Evolutionary conservation across 345 rosid species (phyloP).

Genomic region (Dipteronia sinensis): DNA sequence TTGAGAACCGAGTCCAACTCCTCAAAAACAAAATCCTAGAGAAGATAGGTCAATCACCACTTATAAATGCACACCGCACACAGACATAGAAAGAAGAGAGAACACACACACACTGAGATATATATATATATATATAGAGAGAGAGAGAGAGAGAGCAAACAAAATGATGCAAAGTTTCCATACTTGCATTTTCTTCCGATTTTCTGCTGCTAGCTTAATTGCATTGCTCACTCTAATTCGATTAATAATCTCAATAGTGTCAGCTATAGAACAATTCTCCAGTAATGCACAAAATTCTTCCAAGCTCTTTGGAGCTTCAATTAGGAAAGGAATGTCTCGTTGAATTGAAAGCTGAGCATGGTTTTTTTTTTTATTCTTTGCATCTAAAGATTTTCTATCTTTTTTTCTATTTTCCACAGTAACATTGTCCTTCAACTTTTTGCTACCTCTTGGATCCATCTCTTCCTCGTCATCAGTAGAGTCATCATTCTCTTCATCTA

Average conservation of each 20-base stretch:
- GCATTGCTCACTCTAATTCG: constrained; percentile 72
- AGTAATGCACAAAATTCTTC: constrained; percentile 71
- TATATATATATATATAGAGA: too few species aligned
- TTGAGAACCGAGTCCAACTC: neutral
- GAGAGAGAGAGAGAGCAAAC: neutral
- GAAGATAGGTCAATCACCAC: neutral
- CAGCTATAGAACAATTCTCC: constrained; percentile 53
- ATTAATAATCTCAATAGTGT: constrained; percentile 48
- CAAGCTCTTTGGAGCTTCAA: constrained; percentile 71
- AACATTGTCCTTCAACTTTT: constrained; percentile 37
- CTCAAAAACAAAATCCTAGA: neutral
- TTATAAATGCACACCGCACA: neutral
- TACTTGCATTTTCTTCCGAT: constrained; percentile 95
- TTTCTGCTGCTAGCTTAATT: constrained; percentile 81
- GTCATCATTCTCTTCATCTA: constrained; percentile 31
- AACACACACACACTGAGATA: neutral
- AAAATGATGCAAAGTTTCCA: constrained; percentile 10
- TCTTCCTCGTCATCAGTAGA: constrained; percentile 29
- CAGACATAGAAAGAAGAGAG: neutral
- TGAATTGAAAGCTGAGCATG: constrained; percentile 33
- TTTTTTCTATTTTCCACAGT: constrained; percentile 27
- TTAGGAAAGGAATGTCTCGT: constrained; percentile 63
- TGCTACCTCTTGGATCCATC: constrained; percentile 31
- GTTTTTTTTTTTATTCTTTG: constrained; percentile 29
- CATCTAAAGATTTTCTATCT: constrained; percentile 17